phyloP scores from a whole-genome alignment of 768 basidiomycete genomes.

The Phaeolepiota aurea region DNA sequence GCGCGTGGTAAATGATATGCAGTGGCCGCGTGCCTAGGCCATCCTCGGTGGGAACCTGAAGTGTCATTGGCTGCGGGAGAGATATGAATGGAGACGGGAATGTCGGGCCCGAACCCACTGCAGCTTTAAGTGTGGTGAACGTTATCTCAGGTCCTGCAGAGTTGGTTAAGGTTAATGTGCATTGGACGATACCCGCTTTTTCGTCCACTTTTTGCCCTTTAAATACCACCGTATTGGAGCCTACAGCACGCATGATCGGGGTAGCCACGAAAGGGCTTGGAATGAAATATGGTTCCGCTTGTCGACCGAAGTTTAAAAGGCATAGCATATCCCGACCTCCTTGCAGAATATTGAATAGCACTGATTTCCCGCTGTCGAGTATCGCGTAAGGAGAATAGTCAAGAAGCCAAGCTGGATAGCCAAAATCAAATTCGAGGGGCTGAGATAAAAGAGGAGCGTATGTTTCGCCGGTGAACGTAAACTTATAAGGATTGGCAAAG shows the following conservation, averaged over 20 bases:
- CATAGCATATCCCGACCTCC: neutral
- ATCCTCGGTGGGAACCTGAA: neutral
- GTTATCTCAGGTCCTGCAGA: neutral
- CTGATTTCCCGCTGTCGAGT: neutral
- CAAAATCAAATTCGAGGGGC: conserved; percentile 12
- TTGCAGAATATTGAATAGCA: neutral
- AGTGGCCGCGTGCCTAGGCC: too few relatives aligned
- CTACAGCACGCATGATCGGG: neutral
- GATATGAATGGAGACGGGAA: neutral
- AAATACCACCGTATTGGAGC: neutral
- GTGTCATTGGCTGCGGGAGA: neutral
- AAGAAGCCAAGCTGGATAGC: neutral
- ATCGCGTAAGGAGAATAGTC: neutral
- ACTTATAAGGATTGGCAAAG: conserved; percentile 19
- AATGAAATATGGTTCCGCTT: conserved; percentile 16
- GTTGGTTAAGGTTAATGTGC: neutral
- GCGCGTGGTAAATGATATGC: neutral
- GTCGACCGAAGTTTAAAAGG: neutral
- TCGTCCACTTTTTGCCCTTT: neutral
- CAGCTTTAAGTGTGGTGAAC: neutral
- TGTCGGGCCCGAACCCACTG: neutral
- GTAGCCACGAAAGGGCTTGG: conserved; percentile 10
- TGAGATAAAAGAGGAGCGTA: neutral
- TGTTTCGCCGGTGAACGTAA: neutral
- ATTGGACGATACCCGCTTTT: neutral